These are phyloP conservation scores for Suhomyces choctaworum DNA, from an alignment of 1,139 yeast genomes.

Conservation along the genomic window DNA sequence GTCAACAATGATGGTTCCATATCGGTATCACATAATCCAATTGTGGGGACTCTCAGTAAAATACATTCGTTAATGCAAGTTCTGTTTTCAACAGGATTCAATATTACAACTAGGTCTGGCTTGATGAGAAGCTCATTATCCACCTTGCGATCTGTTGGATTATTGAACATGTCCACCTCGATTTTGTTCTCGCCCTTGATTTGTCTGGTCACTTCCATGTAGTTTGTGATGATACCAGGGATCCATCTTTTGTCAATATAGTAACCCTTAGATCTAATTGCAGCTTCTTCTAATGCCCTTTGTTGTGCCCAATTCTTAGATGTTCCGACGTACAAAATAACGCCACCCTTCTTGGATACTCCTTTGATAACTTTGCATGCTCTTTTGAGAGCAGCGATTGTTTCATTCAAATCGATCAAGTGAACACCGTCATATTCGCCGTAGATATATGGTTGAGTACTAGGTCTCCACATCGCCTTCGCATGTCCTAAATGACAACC, in stretches of 20 bases:
- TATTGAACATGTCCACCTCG: constrained; percentile 41
- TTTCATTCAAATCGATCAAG: constrained; percentile 84
- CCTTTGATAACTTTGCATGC: constrained; percentile 82
- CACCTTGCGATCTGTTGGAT: constrained; percentile 58
- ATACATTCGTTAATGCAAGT: constrained; percentile 82
- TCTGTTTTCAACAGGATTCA: constrained; percentile 88
- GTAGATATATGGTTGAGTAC: constrained; percentile 81
- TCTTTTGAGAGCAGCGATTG: constrained; percentile 69
- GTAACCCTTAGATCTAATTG: constrained; percentile 73
- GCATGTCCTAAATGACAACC: constrained; percentile 96
- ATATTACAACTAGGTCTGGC: constrained; percentile 84
- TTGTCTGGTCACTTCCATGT: constrained; percentile 73
- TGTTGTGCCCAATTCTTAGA: constrained; percentile 67
- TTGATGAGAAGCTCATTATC: constrained; percentile 55
- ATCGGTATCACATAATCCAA: constrained; percentile 92
- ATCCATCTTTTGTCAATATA: constrained; percentile 88
- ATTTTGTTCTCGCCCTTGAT: constrained; percentile 61
- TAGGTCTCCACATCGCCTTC: constrained; percentile 74
- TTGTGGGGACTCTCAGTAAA: constrained; percentile 82
- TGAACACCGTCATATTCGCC: constrained; percentile 90
- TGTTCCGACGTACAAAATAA: constrained; percentile 83
- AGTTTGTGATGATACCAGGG: constrained; percentile 92
- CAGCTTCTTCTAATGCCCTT: constrained; percentile 75
- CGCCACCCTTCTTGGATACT: constrained; percentile 80
- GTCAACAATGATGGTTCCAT: constrained; percentile 87